Evolutionary conservation across 2,329 filamentous ascomycete species (phyloP).

Genomic region (Neofusicoccum parvum): DNA sequence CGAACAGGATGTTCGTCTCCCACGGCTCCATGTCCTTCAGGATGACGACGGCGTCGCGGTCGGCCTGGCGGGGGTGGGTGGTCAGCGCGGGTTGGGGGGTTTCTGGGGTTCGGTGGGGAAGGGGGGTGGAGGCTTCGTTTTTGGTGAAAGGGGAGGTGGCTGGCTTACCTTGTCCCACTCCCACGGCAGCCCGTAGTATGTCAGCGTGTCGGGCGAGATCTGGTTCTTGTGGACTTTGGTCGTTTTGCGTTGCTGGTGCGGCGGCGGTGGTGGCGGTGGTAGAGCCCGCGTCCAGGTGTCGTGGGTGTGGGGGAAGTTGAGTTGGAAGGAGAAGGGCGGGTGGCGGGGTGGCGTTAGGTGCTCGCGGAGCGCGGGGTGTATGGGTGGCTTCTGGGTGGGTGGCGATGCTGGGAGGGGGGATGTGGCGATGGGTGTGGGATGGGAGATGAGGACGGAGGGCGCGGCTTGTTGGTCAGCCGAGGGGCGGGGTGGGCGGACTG

Average conservation of each 20-base stretch:
- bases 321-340: conserved; percentile 5
- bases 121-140: too few species aligned
- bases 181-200: conserved; percentile 52
- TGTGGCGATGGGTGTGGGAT: not conserved
- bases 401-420: not conserved
- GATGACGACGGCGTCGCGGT: conserved; percentile 52
- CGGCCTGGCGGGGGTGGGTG: conserved; percentile 32
- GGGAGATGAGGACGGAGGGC: not conserved
- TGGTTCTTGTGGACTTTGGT: conserved; percentile 22
- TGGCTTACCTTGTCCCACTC: conserved; percentile 50
- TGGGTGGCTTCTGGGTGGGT: too few species aligned
- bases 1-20: conserved; percentile 53
- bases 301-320: not conserved
- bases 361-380: too few species aligned
- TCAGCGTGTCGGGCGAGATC: conserved; percentile 43
- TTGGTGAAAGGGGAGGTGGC: not conserved
- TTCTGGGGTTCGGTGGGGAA: not conserved
- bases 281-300: not conserved
- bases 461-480: not conserved
- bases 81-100: not conserved
- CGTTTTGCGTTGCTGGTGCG: not conserved
- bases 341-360: not conserved
- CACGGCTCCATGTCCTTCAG: conserved; percentile 50
- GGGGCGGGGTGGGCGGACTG: not conserved
- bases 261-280: not conserved